Percentiles rank a stretch among this genome's conserved stretches.
phyloP scores from a whole-genome alignment of 108 stramenopile species.

The Cyclotella baltica region DNA sequence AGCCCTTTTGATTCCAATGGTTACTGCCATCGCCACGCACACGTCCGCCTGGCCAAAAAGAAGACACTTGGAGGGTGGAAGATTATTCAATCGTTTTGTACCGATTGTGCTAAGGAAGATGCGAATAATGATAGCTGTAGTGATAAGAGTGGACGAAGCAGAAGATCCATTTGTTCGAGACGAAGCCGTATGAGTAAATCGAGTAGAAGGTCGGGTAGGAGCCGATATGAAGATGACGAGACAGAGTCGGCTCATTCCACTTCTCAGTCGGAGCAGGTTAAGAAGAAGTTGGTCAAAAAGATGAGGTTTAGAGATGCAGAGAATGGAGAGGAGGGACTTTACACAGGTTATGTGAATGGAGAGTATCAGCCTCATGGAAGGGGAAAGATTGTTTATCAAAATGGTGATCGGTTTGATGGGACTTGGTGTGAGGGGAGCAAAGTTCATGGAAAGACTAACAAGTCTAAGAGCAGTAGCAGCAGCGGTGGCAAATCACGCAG shows the following conservation, averaged over 20 bases:
- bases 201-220: neutral
- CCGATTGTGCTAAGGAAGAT: slow-evolving; percentile 34
- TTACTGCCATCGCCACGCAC: slow-evolving; percentile 32
- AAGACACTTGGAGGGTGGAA: slow-evolving; percentile 44
- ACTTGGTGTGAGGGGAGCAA: slow-evolving; percentile 39
- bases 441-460: slow-evolving; percentile 38
- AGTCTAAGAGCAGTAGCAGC: slow-evolving; percentile 7
- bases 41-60: slow-evolving; percentile 38
- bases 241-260: slow-evolving; percentile 23
- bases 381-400: slow-evolving; percentile 30
- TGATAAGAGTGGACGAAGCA: neutral
- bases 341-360: slow-evolving; percentile 39
- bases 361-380: slow-evolving; percentile 41
- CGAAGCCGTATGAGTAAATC: slow-evolving; percentile 23
- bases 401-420: slow-evolving; percentile 28
- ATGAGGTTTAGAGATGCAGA: slow-evolving; percentile 30
- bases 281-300: slow-evolving; percentile 34
- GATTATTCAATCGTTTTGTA: slow-evolving; percentile 41
- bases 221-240: slow-evolving; percentile 3
- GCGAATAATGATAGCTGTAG: slow-evolving; percentile 11
- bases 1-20: slow-evolving; percentile 37
- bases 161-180: slow-evolving; percentile 30
- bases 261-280: slow-evolving; percentile 13
- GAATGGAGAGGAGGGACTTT: slow-evolving; percentile 33
- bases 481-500: neutral